Base-by-base conservation (phyloP, 768 basidiomycete species). In the Suillus tomentosus region DNA sequence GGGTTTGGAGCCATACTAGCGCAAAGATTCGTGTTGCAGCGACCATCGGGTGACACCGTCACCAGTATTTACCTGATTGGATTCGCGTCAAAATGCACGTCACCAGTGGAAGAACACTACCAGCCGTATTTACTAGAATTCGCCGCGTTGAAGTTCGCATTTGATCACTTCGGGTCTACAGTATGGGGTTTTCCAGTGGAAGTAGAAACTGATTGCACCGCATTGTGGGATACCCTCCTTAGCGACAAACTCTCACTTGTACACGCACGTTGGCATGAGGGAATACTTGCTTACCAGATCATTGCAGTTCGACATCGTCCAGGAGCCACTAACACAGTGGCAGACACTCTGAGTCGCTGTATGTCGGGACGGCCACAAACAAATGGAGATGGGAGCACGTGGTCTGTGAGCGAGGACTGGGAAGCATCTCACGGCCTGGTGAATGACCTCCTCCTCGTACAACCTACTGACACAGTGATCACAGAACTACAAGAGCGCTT, bases 391-490 rank as follows among this genome's bases (percentile, higher is more conserved):
- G 72, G 77, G 0, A 73, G 71, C 43, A 64, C 69, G 11, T 79
- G 77, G 76, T 64, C 67, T 6, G 77, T 80, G 6, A 62, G 61
- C 22, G 60, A 69, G 45, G 77, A 78, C 24, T 74, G 72, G 65
- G 63, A 24, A 31, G 69, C 47, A 34, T 22, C 11, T 4, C n/a
- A 3, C 56, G 61, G 31, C 69, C 72, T 79, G 0, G 60, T 65
- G 0, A 62, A 75, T 22, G 71, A 76, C 37, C 27, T 73, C 0
- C 71, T 70, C 57, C 15, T 39, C 10, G 13, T 39, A 13, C 39
- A 39, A 39, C 39, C 11, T 11, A 39, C 39, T 39, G 39, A 39
- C 11, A 11, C 39, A 39, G 39, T 2, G 2, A 39, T 34, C 3
- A 2, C 4, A 39, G 39, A 39, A 39, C 13, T 39, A 13, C 4